Evolutionary conservation across 306 rosid species (phyloP), one percentile per base, ranked within the genome.

Genomic region (Inga laurina): DNA sequence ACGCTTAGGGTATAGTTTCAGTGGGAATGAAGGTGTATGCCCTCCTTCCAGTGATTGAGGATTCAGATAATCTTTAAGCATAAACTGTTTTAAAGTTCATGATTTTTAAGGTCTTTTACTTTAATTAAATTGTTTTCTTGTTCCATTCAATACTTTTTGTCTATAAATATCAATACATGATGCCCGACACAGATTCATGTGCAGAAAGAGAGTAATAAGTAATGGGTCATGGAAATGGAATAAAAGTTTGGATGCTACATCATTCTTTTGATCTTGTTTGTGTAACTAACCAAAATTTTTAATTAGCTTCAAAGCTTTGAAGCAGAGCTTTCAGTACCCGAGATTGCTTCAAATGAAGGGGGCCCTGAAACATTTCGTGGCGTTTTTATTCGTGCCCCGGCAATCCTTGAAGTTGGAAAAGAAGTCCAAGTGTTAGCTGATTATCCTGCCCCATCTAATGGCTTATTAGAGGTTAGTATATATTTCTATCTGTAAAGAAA

Each of bases 381-480:
- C 72, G 85, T 96, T 87, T 96, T 92, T 90, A 92, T 96, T 75
- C 98, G 97, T 49, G 99, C 99, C 79, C 99, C 99, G 18, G 98
- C 95, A 79, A 94, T 97, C 74, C 88, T 97, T 86, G 98, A 94
- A 18, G 93, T 84, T 57, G 99, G 99, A 16, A 90, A 98, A 44
- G 95, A 87, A 74, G 98, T 94, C 85, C 90, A 92, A 85, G 97
- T 94, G 76, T 86, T 94, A 24, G 98, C 95, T 84, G 94, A 87
- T 57, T 90, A 84, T 90, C 79, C 89, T 51, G 91, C 90, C 76
- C 84, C 88, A 24, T 86, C 89, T 68, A 68, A 72, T 72, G 49
- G 80, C 49, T 24, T 59, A 59, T 81, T 54, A 86, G 84, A 89
- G 98, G 97, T 97, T 75, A 57, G 88, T 74, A 49, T 73, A 75